phyloP scores from a whole-genome alignment of 2,329 filamentous ascomycete genomes.

The Penicillium capsulatum region DNA sequence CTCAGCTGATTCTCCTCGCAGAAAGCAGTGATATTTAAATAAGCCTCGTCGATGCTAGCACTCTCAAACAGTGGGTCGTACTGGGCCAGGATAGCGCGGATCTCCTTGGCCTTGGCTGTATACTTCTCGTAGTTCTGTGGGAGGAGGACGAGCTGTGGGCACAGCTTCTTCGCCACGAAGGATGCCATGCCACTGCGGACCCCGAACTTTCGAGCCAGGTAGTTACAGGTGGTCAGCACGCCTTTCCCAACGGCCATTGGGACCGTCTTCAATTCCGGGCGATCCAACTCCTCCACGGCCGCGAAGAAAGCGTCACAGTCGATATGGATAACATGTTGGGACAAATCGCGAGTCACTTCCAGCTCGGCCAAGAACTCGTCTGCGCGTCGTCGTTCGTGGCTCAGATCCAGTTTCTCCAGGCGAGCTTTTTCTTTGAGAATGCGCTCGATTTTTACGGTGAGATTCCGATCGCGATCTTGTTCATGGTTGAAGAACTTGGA shows the following conservation, averaged over 20 bases:
- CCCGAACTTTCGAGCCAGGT: slow-evolving; percentile 82
- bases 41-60: slow-evolving; percentile 93
- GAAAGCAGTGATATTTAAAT: slow-evolving; percentile 88
- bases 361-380: slow-evolving; percentile 78
- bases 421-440: slow-evolving; percentile 71
- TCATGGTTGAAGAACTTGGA: slow-evolving; percentile 96
- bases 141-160: slow-evolving; percentile 75
- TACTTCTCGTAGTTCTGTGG: slow-evolving; percentile 90
- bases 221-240: slow-evolving; percentile 73
- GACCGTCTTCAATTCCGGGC: slow-evolving; percentile 76
- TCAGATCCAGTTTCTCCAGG: slow-evolving; percentile 71
- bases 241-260: slow-evolving; percentile 87
- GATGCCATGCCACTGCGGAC: slow-evolving; percentile 93
- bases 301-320: slow-evolving; percentile 99
- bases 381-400: slow-evolving; percentile 66
- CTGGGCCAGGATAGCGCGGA: slow-evolving; percentile 73
- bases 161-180: slow-evolving; percentile 92
- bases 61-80: slow-evolving; percentile 92
- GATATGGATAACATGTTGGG: slow-evolving; percentile 81
- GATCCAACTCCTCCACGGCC: slow-evolving; percentile 79
- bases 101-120: slow-evolving; percentile 79
- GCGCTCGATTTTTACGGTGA: slow-evolving; percentile 79
- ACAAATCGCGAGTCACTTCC: slow-evolving; percentile 73
- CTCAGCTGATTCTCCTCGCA: slow-evolving; percentile 64
- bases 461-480: slow-evolving; percentile 70